phyloP scores from a whole-genome alignment of 164 flowering plant species.

The Cinnamomum micranthum region DNA sequence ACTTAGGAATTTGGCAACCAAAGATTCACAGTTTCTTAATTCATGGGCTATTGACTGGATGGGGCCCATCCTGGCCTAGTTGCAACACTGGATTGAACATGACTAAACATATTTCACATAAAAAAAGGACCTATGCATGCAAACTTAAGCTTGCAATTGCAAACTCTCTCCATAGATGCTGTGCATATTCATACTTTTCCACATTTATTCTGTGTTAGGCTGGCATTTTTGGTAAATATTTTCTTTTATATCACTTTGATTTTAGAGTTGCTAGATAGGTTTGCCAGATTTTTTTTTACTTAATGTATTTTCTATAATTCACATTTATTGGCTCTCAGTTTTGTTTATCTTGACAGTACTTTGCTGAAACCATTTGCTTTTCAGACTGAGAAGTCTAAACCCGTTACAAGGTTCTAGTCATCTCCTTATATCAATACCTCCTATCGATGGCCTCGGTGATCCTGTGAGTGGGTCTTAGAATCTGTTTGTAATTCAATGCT shows the following conservation, averaged over 20 bases:
- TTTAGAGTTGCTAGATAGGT: background rate
- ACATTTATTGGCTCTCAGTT: background rate
- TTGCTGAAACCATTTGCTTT: slow-evolving; percentile 2
- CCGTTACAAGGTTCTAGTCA: slow-evolving; percentile 51
- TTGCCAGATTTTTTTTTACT: background rate
- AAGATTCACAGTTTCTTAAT: background rate
- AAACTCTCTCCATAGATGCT: background rate
- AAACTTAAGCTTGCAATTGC: background rate
- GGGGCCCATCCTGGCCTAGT: background rate
- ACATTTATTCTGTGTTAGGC: background rate
- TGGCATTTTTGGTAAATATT: background rate
- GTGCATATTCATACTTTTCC: no score
- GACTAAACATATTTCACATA: background rate
- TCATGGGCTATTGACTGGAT: no score
- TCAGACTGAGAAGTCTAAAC: slow-evolving; percentile 38
- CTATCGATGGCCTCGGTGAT: slow-evolving; percentile 63
- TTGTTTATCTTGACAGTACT: background rate
- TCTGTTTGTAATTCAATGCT: background rate
- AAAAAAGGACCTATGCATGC: background rate
- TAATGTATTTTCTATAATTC: background rate
- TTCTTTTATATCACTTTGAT: background rate
- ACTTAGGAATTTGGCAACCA: background rate
- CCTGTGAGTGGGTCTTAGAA: slow-evolving; percentile 43
- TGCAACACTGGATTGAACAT: background rate
- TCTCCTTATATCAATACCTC: slow-evolving; percentile 75